A percentile compares a stretch with the other conserved stretches of the same genome.
Evolutionary conservation across 176 grass and related monocot genomes (phyloP).

Genomic region (Oryza rufipogon): DNA sequence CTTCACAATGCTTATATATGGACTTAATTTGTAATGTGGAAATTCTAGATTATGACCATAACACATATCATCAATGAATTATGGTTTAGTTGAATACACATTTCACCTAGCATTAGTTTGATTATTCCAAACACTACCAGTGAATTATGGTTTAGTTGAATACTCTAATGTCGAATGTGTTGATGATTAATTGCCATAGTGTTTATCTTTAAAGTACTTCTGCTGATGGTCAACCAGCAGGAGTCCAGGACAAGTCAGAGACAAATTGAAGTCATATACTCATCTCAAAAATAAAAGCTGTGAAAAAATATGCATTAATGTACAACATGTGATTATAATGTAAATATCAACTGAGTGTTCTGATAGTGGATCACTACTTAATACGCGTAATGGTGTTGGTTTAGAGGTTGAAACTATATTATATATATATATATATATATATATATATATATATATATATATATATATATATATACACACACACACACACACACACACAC

Average conservation of each 20-base stretch:
- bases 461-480: too few relatives aligned
- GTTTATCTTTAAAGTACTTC: background rate
- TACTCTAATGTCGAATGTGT: background rate
- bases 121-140: background rate
- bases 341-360: too few relatives aligned
- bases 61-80: background rate
- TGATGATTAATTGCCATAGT: background rate
- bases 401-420: background rate
- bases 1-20: background rate
- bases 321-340: too few relatives aligned
- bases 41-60: background rate
- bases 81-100: too few relatives aligned
- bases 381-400: background rate
- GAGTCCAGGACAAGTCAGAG: background rate
- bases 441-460: too few relatives aligned
- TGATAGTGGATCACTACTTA: too few relatives aligned
- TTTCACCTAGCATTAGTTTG: background rate
- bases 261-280: background rate
- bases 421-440: too few relatives aligned
- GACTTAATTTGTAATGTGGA: background rate
- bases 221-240: background rate
- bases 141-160: background rate
- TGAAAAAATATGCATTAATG: background rate
- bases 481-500: background rate
- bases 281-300: background rate